Base-by-base conservation (phyloP, 441 rosid genomes). In the Aquilaria agallochum region DNA sequence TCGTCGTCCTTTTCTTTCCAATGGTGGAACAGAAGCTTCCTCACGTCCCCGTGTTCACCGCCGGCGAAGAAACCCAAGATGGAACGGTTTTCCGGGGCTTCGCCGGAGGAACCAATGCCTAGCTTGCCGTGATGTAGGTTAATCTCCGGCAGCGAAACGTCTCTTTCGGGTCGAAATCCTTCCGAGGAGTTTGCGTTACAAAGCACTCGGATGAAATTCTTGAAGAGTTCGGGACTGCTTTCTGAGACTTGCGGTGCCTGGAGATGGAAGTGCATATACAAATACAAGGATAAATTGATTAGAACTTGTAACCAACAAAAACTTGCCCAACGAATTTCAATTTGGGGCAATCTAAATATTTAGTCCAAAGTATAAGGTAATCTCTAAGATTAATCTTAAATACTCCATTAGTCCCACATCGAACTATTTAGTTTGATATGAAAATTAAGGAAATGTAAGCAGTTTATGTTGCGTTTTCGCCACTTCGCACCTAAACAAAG, bases 121-220 rank as follows among this genome's bases (percentile, higher is more conserved):
- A 77, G 62, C 20, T 49, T 47, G 8, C 69, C 69, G 0, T 12
- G 1, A 0, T 60, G 55, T 5, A 77, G 58, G 56, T 57, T 59
- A 30, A 80, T 68, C 59, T 83, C 88, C 0, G 85, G 88, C 61
- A 83, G 15, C 2, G 88, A 64, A 50, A 78, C 85, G 20, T 83
- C 88, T 11, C 79, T 76, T 5, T 50, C 53, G 0, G 83, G 85
- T 3, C 11, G 49, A 62, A 83, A 83, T 9, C 86, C 81, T 64
- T 83, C 89, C 0, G 84, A 71, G 33, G 69, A 53, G 63, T 83
- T 83, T 60, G 89, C 84, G 11, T 81, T 83, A 80, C 89, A 83
- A 0, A 83, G 71, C 62, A 81, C 86, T 14, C 86, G 67, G 15
- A 78, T 69, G 62, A 83, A 83, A 44, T 77, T 31, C 68, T 70